Evolutionary conservation across 495 filamentous ascomycete species (phyloP), one percentile per base, ranked within the genome.

Genomic region (Talaromyces ruber): DNA sequence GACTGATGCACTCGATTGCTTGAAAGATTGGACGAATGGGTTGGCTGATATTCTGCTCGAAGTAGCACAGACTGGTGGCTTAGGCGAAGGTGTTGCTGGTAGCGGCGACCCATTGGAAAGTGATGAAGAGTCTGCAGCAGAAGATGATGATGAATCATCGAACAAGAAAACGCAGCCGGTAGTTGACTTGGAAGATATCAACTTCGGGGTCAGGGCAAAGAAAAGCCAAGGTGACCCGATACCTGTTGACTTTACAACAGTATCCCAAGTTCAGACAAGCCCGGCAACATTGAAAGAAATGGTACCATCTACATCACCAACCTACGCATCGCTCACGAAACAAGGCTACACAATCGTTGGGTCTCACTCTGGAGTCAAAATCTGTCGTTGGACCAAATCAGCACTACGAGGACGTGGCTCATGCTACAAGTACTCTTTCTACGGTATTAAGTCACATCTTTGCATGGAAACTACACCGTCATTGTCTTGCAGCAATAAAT

Each of bases 381-480:
- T 97, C 66, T 97, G 93, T 71, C 90, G 93, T 25, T 98, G 93
- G 93, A 98, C 93, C 9, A 98, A 98, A 75, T 96, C 92, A 6
- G 93, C 93, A 4, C 87, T 98, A n/a, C 90, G 93, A 56, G 93
- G 93, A 29, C 86, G 93, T 18, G 93, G 93, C 11, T 95, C 90
- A 22, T 98, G 93, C 79, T 98, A 98, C 81, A 98, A 98, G 71
- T 96, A 81, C 72, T 92, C 89, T 6, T 97, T 98, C 76, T 98
- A 98, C 73, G 93, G 93, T 63, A 98, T 98, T 69, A 83, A 86
- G 61, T 97, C 93, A 1, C 93, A 98, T 67, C 86, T 94, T 47
- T 98, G 93, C 77, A 98, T 98, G 93, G 93, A 98, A 75, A 90
- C 92, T 4, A 98, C 93, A 0, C 93, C 93, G 0, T 96, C 92